A percentile compares a stretch with the other conserved stretches of the same genome.
Conservation (phyloP, 1,284 basidiomycete genomes). For the Thecaphora thlaspeos region DNA sequence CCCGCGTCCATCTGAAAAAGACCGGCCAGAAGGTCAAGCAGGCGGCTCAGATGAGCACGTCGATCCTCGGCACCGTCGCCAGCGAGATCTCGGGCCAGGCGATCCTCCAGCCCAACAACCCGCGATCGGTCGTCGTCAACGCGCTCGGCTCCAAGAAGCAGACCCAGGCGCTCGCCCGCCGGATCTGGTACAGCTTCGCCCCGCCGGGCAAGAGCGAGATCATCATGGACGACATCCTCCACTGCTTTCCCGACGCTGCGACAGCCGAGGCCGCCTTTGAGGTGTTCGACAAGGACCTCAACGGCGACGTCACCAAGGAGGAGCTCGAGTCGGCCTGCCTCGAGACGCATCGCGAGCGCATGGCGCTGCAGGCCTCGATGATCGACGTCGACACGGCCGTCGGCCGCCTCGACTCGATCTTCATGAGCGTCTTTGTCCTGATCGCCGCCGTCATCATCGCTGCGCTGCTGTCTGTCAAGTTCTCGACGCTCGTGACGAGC, state of each 20-base stretch:
- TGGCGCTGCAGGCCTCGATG: conserved; percentile 83
- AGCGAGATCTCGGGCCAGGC: conserved; percentile 62
- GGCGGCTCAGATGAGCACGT: conserved; percentile 60
- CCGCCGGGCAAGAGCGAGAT: conserved; percentile 60
- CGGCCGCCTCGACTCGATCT: conserved; percentile 64
- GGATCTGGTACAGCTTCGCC: conserved; percentile 83
- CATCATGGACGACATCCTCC: conserved; percentile 70
- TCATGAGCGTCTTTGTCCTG: conserved; percentile 63
- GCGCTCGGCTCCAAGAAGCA: conserved; percentile 64
- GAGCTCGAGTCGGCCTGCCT: conserved; percentile 76
- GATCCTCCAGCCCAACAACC: conserved; percentile 68
- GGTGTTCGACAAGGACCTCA: conserved; percentile 80
- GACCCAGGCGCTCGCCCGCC: conserved; percentile 76
- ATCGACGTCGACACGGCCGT: conserved; percentile 77
- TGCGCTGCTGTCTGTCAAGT: conserved; percentile 66
- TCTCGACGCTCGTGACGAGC: conserved; percentile 73
- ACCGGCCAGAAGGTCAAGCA: conserved; percentile 32
- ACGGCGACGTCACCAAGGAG: conserved; percentile 74
- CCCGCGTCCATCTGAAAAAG: conserved; percentile 17
- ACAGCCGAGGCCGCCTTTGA: conserved; percentile 63
- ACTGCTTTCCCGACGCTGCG: conserved; percentile 65
- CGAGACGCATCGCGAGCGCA: conserved; percentile 78
- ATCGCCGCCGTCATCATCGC: conserved; percentile 68
- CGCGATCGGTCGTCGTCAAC: conserved; percentile 27
- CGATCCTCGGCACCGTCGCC: conserved; percentile 61